Evolutionary conservation across 1,139 yeast genomes (phyloP), one percentile per base, ranked within the genome.

Genomic region (Trichomonascaceae sp.): DNA sequence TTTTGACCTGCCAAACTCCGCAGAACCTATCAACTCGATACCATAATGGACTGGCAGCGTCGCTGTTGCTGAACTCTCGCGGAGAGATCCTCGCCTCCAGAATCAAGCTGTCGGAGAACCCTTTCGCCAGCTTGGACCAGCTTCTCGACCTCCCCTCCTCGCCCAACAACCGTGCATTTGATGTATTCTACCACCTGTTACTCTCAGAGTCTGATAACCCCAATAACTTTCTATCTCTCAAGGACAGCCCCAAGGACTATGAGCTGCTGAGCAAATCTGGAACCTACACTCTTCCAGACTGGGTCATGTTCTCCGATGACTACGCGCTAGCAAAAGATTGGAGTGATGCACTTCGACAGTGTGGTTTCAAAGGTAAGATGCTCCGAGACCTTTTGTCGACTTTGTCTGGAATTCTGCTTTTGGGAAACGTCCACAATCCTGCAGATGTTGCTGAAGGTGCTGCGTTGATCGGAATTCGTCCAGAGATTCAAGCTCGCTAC

Each of bases 271-370:
- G 41, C 16, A 44, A 43, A 27, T 51, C 59, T 2, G 50, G 44
- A 1, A 54, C 60, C 6, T 56, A 45, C 40, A 34, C 40, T n/a
- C 46, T 56, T n/a, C 63, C 59, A 2, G 52, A 43, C 16, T 57
- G 60, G 60, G 60, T 55, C 27, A 46, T 48, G 22, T 51, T 46
- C 36, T 51, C 62, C 1, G 63, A 58, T 31, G 60, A 57, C 39
- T 46, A 53, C 28, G 60, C 62, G 1, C 40, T 57, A 18, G 64
- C 64, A 4, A 53, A 54, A 34, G 65, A 60, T 37, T 60, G 65
- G 65, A 48, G 57, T 13, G 60, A 57, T 35, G 57, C 62, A 5
- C 45, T 57, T 17, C 37, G 50, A 5, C 56, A 54, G 32, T 53
- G 62, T 27, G 55, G 57, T 3, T 46, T 60, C 35, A 49, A 54